Evolutionary conservation across 2,329 filamentous ascomycete species (phyloP), one percentile per base, ranked within the genome.

Genomic region (Penicillium sp.): DNA sequence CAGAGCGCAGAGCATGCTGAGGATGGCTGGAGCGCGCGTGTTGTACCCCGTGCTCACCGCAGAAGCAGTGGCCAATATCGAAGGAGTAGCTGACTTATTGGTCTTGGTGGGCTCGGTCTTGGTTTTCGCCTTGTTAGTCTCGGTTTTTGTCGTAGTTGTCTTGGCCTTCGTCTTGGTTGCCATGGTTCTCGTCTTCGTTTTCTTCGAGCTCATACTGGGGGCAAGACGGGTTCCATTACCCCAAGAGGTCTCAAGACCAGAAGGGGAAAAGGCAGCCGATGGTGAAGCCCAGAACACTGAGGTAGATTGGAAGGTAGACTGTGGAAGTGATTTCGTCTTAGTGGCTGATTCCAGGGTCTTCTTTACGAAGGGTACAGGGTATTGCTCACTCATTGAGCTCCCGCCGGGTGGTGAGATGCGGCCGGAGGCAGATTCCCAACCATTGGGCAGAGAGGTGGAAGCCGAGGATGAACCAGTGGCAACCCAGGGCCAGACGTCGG

Each of bases 361-460:
- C 23, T n/a, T 59, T 15, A 36, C 56, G 16, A 31, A 38, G 56
- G 61, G 49, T 51, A 49, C 45, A 51, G 64, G 69, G 70, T 57
- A 64, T 65, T 71, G 70, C 84, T 81, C 83, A 85, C 83, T 83
- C 77, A 85, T 82, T 77, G 81, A 79, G 66, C 83, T 84, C 76
- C 84, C 83, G 73, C 81, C 83, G 61, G 85, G 82, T 67, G 88
- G 88, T 66, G 90, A 80, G 65, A 94, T 85, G 77, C 92, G 93
- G 68, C 90, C 89, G 62, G 85, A 82, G 56, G 85, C 79, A 46
- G 86, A 89, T 74, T 85, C 82, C 90, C 90, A 96, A 54, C 89
- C 90, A 64, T 80, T 83, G 38, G 92, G 90, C 53, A 95, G 83
- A 65, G 65, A 70, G 57, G 65, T 77, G 65, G 57, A 59, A 4